Evolutionary conservation across 2,329 filamentous ascomycete species (phyloP).

Genomic region (Dactylonectria macrodidyma): DNA sequence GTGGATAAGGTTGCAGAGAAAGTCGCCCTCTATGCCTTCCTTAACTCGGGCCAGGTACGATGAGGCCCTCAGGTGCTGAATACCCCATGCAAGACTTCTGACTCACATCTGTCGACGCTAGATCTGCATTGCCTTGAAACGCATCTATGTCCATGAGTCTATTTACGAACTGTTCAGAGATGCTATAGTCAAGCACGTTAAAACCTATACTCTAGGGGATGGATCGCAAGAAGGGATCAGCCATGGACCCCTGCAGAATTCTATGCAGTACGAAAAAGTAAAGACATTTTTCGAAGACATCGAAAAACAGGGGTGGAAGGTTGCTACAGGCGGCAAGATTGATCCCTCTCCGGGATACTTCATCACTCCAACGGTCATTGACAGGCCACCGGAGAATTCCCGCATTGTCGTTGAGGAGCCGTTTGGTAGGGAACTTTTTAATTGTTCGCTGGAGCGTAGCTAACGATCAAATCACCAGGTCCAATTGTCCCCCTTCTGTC

Average conservation of each 20-base stretch:
- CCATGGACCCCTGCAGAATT: constrained; percentile 75
- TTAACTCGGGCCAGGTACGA: constrained; percentile 66
- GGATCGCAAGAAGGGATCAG: constrained; percentile 54
- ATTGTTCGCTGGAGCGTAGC: neutral
- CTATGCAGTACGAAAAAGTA: constrained; percentile 73
- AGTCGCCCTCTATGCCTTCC: constrained; percentile 65
- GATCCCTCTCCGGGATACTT: constrained; percentile 63
- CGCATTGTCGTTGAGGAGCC: constrained; percentile 70
- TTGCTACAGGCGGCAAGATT: constrained; percentile 54
- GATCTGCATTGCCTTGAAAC: constrained; percentile 62
- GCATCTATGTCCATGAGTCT: constrained; percentile 73
- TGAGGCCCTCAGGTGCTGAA: neutral
- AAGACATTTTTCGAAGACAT: constrained; percentile 64
- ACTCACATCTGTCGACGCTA: neutral
- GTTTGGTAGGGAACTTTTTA: constrained; percentile 50
- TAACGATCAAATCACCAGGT: constrained; percentile 13
- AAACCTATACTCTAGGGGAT: constrained; percentile 63
- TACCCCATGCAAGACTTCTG: neutral
- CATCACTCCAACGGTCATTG: constrained; percentile 71
- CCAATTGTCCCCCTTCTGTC: constrained; percentile 75
- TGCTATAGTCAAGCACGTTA: constrained; percentile 51
- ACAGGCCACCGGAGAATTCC: constrained; percentile 70
- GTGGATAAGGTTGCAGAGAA: constrained; percentile 54
- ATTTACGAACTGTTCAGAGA: constrained; percentile 71
- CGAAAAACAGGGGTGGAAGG: constrained; percentile 58